Percentiles rank a stretch among this genome's conserved stretches.
Evolutionary conservation across 176 grass and related monocot species (phyloP).

Genomic region (Zizania latifolia): DNA sequence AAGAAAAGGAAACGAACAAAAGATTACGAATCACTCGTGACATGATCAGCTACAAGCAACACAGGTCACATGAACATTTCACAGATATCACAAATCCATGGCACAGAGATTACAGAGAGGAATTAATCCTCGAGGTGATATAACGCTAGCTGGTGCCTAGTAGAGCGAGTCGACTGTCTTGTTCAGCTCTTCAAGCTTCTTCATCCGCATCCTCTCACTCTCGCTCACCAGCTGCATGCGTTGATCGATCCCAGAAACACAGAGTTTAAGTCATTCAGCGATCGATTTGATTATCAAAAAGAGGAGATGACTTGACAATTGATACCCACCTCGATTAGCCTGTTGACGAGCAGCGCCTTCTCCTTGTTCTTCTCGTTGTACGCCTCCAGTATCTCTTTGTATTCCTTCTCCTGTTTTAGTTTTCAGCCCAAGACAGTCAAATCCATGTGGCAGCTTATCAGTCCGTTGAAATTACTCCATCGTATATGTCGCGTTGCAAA

Average conservation of each 20-base stretch:
- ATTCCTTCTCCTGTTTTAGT: conserved; percentile 78
- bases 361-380: conserved; percentile 93
- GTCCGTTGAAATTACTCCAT: not conserved
- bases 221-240: conserved; percentile 84
- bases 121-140: not conserved
- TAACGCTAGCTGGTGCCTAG: conserved; percentile 26
- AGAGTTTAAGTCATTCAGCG: not conserved
- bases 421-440: not conserved
- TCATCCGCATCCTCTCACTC: conserved; percentile 95
- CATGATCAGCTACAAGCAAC: conserved; percentile 26
- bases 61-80: conserved; percentile 10
- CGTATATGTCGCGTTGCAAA: not conserved
- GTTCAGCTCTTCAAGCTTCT: conserved; percentile 92
- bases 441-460: not conserved
- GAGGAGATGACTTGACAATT: not conserved
- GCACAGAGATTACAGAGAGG: conserved; percentile 12
- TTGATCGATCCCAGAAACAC: not conserved
- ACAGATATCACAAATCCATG: conserved; percentile 26
- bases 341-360: conserved; percentile 79
- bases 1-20: not conserved
- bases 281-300: not conserved
- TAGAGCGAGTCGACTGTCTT: conserved; percentile 84
- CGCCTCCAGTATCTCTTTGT: conserved; percentile 72
- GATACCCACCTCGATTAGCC: conserved; percentile 68
- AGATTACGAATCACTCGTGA: not conserved